Evolutionary conservation across 495 filamentous ascomycete species (phyloP).

Genomic region (Oidiodendron maius): DNA sequence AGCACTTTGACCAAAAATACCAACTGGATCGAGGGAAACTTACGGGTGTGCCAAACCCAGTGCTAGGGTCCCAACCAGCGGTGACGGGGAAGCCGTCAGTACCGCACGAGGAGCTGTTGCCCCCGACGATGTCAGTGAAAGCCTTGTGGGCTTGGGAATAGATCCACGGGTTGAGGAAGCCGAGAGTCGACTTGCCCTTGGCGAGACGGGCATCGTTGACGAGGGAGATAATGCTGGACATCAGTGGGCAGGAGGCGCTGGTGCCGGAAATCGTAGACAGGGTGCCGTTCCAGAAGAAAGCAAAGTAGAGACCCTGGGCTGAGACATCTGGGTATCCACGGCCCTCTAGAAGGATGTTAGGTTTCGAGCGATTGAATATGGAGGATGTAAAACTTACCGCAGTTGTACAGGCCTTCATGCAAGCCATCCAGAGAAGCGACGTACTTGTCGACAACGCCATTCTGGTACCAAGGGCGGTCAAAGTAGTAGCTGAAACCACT

Average conservation of each 20-base stretch:
- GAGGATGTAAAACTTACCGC: slow-evolving; percentile 6
- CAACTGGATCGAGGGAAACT: background rate
- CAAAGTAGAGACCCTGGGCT: slow-evolving; percentile 50
- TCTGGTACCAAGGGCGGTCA: slow-evolving; percentile 56
- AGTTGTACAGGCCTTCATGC: slow-evolving; percentile 17
- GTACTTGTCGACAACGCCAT: slow-evolving; percentile 49
- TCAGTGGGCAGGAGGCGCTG: slow-evolving; percentile 29
- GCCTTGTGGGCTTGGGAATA: slow-evolving; percentile 52
- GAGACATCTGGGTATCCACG: slow-evolving; percentile 71
- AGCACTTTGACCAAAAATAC: background rate
- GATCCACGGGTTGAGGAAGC: slow-evolving; percentile 57
- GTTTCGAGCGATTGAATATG: too few relatives aligned
- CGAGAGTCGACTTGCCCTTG: slow-evolving; percentile 49
- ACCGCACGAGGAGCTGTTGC: slow-evolving; percentile 51
- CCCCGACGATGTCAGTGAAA: slow-evolving; percentile 55
- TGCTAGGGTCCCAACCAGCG: slow-evolving; percentile 61
- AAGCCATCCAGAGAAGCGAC: slow-evolving; percentile 29
- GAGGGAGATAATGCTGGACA: slow-evolving; percentile 44
- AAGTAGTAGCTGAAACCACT: slow-evolving; percentile 71
- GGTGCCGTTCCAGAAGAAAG: slow-evolving; percentile 36
- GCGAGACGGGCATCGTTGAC: slow-evolving; percentile 56
- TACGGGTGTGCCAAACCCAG: slow-evolving; percentile 54
- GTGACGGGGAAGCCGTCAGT: slow-evolving; percentile 46
- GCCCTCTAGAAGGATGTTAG: slow-evolving; percentile 43
- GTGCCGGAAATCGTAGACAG: slow-evolving; percentile 40